A percentile compares a stretch with the other conserved stretches of the same genome.
Evolutionary conservation across 139 green algal species (phyloP).

Genomic region (Chlorella sorokiniana): DNA sequence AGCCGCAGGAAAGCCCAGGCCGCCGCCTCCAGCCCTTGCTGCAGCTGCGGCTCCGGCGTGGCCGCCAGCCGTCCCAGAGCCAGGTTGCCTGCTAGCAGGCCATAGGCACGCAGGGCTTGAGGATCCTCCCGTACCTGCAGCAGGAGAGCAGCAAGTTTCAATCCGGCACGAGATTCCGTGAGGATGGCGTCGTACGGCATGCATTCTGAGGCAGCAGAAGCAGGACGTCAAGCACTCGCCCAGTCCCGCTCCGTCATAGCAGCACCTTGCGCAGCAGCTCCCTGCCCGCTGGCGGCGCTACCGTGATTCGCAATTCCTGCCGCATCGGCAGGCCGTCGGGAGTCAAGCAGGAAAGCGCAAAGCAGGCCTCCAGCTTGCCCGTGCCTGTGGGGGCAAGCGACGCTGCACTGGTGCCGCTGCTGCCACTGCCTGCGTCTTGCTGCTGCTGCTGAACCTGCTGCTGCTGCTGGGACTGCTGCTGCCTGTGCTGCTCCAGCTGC

Average conservation of each 20-base stretch:
- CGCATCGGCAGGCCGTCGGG: constrained; percentile 2
- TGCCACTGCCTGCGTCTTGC: neutral
- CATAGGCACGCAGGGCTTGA: too few relatives aligned
- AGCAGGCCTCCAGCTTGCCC: neutral
- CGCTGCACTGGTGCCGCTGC: neutral
- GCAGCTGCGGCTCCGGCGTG: neutral
- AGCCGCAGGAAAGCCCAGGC: neutral
- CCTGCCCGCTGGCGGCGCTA: neutral
- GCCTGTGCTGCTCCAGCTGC: constrained; percentile 1
- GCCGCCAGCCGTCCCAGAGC: neutral
- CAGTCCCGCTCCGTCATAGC: neutral
- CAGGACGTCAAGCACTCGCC: too few relatives aligned
- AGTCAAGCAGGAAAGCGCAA: neutral
- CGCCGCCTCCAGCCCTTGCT: neutral
- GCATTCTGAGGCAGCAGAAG: too few relatives aligned
- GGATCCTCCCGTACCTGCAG: neutral
- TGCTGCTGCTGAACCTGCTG: neutral
- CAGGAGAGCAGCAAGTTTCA: neutral
- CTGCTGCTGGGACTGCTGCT: neutral
- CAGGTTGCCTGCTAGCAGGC: neutral
- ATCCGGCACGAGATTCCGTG: too few relatives aligned
- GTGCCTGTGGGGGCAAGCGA: neutral
- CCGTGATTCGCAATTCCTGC: neutral
- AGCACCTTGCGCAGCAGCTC: neutral
- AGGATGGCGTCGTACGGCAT: too few relatives aligned